These are phyloP conservation scores for Apiospora saccharicola DNA, from an alignment of 2,329 filamentous ascomycete species.

Conservation along the genomic window DNA sequence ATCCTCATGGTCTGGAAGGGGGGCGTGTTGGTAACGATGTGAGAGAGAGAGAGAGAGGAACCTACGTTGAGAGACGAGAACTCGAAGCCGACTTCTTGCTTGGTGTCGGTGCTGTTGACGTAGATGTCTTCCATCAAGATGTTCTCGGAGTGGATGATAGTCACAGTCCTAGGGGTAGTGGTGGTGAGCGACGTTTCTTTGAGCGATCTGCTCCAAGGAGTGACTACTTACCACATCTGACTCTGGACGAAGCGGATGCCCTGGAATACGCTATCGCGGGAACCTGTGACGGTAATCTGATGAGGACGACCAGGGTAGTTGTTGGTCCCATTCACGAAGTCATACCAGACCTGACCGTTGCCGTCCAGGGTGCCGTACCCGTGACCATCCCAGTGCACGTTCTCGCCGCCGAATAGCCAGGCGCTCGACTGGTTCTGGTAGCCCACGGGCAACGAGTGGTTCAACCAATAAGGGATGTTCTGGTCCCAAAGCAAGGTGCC, in stretches of 20 bases:
- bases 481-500: conserved; percentile 51
- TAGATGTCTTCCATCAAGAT: conserved; percentile 58
- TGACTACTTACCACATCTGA: conserved; percentile 59
- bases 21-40: no score
- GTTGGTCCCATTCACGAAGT: conserved; percentile 51
- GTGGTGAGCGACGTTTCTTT: no score
- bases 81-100: conserved; percentile 58
- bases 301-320: conserved; percentile 53
- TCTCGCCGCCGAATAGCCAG: conserved; percentile 61
- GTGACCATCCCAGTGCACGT: conserved; percentile 57
- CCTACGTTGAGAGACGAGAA: conserved; percentile 26
- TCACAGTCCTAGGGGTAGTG: conserved; percentile 54
- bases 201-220: no score
- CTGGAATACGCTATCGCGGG: conserved; percentile 56
- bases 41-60: no score
- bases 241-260: conserved; percentile 60
- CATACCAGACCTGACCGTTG: conserved; percentile 63
- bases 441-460: conserved; percentile 56
- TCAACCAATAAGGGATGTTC: conserved; percentile 60
- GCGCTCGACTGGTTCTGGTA: conserved; percentile 64
- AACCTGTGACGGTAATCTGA: conserved; percentile 59
- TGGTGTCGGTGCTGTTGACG: conserved; percentile 60
- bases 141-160: conserved; percentile 55
- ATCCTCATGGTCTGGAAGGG: no score
- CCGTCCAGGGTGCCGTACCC: conserved; percentile 63